Evolutionary conservation across 306 rosid genomes (phyloP), one percentile per base, ranked within the genome.

Genomic region (Rubus parviflorus): DNA sequence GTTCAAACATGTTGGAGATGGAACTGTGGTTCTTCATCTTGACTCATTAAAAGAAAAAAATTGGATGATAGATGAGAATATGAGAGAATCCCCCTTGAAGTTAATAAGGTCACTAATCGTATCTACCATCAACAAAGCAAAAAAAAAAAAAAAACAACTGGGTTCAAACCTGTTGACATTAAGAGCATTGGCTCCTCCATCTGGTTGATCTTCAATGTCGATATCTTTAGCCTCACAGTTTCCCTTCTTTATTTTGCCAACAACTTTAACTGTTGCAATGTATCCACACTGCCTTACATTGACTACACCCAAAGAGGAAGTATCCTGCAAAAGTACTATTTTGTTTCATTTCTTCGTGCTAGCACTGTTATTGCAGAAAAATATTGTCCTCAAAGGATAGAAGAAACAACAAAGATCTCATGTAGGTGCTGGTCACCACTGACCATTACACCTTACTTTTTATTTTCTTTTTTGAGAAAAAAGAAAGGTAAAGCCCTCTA

Each of bases 101-200:
- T 57, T 22, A 25, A n/a, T 57, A 43, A 20, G 15, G 16, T 30
- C n/a, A 6, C 57, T 47, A 43, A 69, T 68, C 57, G 47, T 46
- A 46, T 14, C 40, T 46, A 46, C n/a, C 2, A 47, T 57, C 62
- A n/a, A 15, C 51, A 64, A 37, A 48, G 70, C 16, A 25, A 19
- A 49, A 25, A 17, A 52, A 4, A 5, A 8, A 47, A 20, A 9
- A 19, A 22, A 17, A 72, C 42, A 15, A 58, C 12, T 15, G 0
- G 16, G 70, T 87, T 77, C 86, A 77, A 79, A 94, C 98, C 98
- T 95, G 83, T 95, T 95, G 65, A 88, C 62, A 77, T 90, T 95
- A 64, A 95, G 97, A 82, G 97, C 86, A 85, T 95, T 95, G 20
- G 94, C 98, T 8, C 98, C 98, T 83, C 97, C 98, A 52, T 90